phyloP scores from a whole-genome alignment of 2,329 filamentous ascomycete species.

The Neurospora sp. region DNA sequence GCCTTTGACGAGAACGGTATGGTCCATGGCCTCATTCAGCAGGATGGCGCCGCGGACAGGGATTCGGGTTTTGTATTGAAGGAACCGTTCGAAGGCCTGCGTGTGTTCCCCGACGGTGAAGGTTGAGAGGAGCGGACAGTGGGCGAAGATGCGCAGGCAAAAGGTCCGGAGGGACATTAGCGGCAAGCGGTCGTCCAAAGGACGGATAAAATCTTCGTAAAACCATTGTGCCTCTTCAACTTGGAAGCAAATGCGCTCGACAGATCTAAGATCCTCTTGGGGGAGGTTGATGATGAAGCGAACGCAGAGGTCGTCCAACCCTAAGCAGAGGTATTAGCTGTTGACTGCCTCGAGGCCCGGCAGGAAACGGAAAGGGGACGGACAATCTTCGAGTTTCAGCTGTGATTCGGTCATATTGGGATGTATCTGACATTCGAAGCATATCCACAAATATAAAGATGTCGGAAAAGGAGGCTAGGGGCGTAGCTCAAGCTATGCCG shows the following conservation, averaged over 20 bases:
- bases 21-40: constrained; percentile 89
- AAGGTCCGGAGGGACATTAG: constrained; percentile 79
- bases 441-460: constrained; percentile 37
- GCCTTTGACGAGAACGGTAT: constrained; percentile 85
- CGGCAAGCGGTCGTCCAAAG: constrained; percentile 73
- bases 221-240: constrained; percentile 99
- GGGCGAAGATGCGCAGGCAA: constrained; percentile 82
- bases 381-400: constrained; percentile 87
- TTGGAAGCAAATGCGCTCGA: constrained; percentile 95
- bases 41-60: constrained; percentile 91
- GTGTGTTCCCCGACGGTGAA: constrained; percentile 72
- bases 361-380: constrained; percentile 19
- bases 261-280: constrained; percentile 76
- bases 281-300: constrained; percentile 98
- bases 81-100: constrained; percentile 80
- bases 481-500: neutral
- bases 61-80: constrained; percentile 88
- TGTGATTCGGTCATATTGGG: constrained; percentile 63
- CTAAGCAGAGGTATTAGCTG: constrained; percentile 32
- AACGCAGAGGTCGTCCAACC: constrained; percentile 95
- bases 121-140: constrained; percentile 78
- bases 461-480: neutral
- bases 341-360: neutral
- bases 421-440: constrained; percentile 40
- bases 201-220: constrained; percentile 98